A percentile compares a stretch with the other conserved stretches of the same genome.
Evolutionary conservation across 148 eudicot species (phyloP).

Genomic region (Vaccinium darrowii): DNA sequence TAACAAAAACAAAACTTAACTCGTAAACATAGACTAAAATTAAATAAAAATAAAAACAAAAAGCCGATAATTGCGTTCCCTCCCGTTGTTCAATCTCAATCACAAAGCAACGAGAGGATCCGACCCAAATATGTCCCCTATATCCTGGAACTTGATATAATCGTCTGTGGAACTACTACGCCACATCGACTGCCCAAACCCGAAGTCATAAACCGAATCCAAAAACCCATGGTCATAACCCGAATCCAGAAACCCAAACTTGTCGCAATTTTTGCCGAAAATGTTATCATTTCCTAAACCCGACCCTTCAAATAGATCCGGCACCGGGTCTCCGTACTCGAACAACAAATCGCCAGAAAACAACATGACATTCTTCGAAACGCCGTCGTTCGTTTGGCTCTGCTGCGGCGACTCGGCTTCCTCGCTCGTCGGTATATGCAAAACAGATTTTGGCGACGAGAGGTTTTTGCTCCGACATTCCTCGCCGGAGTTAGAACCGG

Average conservation of each 20-base stretch:
- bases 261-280: constrained; percentile 25
- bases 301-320: constrained; percentile 40
- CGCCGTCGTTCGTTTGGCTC: constrained; percentile 12
- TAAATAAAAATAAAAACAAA: neutral
- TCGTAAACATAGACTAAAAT: neutral
- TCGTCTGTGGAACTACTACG: constrained; percentile 24
- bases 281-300: constrained; percentile 15
- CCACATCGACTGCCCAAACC: constrained; percentile 35
- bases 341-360: constrained; percentile 44
- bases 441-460: constrained; percentile 63
- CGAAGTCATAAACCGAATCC: neutral
- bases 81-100: neutral
- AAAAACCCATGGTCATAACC: constrained; percentile 30
- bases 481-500: constrained; percentile 46
- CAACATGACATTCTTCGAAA: constrained; percentile 21
- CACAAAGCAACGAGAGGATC: constrained; percentile 54
- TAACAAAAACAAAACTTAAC: neutral
- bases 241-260: constrained; percentile 21
- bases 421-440: constrained; percentile 27
- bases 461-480: constrained; percentile 31
- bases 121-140: constrained; percentile 74
- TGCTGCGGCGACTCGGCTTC: constrained; percentile 34
- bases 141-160: constrained; percentile 52
- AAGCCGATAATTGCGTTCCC: too few species aligned
- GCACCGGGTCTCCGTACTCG: constrained; percentile 32